These are phyloP conservation scores for Pyrus bretschneideri DNA, from an alignment of 306 rosid genomes.

Conservation along the genomic window DNA sequence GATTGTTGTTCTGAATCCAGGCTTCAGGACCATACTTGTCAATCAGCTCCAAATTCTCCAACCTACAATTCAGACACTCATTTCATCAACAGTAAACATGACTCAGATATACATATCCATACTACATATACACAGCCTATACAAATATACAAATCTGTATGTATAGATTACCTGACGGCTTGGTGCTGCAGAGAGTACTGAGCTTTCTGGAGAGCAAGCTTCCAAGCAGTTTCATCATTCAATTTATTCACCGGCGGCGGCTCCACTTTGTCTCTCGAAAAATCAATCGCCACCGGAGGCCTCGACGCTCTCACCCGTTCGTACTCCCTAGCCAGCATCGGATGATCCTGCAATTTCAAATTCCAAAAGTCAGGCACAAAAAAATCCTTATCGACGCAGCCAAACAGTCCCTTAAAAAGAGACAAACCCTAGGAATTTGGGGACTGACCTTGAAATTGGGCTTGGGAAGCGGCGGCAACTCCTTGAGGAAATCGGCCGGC, in stretches of 20 bases:
- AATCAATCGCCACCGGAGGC: conserved; percentile 74
- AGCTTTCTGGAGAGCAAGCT: conserved; percentile 63
- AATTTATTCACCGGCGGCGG: conserved; percentile 45
- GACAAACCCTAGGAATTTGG: background rate
- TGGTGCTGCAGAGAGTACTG: conserved; percentile 69
- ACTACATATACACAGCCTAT: background rate
- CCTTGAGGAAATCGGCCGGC: conserved; percentile 89
- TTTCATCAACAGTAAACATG: conserved; percentile 1
- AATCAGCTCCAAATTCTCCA: conserved; percentile 81
- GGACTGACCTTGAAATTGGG: conserved; percentile 51
- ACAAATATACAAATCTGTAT: background rate
- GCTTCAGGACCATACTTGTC: conserved; percentile 78
- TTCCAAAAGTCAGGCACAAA: background rate
- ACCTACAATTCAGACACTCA: conserved; percentile 38
- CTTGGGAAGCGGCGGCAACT: conserved; percentile 73
- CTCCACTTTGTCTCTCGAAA: conserved; percentile 62
- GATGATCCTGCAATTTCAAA: conserved; percentile 47
- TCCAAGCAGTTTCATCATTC: conserved; percentile 90
- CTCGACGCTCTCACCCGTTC: conserved; percentile 89
- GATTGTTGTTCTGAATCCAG: conserved; percentile 78
- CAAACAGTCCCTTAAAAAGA: background rate
- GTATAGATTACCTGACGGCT: conserved; percentile 41
- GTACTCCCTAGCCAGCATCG: conserved; percentile 84
- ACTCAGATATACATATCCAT: background rate
- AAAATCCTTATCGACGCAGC: background rate